Base-by-base conservation (phyloP, 306 rosid species). In the Astragalus membranaceus region DNA sequence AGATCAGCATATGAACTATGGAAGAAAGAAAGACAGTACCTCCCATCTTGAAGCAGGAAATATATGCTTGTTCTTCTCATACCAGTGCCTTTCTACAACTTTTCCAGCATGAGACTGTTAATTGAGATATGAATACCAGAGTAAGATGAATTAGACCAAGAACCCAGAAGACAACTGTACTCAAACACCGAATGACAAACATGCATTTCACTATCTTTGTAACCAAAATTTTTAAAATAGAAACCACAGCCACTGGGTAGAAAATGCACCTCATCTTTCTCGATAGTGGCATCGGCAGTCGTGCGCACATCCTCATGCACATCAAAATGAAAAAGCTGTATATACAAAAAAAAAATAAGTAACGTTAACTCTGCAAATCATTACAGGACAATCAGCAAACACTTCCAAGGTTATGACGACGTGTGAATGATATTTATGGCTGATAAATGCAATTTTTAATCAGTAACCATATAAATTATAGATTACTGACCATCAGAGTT, bases 21-120 rank as follows among this genome's bases (percentile, higher is more conserved):
- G 23, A 41, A 46, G 26, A 70, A 50, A 75, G 78, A 79, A 53
- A 53, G 53, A 41, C 16, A 33, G 44, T 33, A 88, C 97, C 96
- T 90, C 96, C 98, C 97, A 94, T 90, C 97, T 94, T 65, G 98
- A 94, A 75, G 98, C 97, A 43, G 97, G 98, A 75, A 90, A 94
- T 54, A 94, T 94, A 77, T 88, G 97, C 85, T 94, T 94, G 86
- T 94, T 90, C 89, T 88, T 94, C 80, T 94, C 98, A 63, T 90
- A 94, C 98, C 97, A 94, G 70, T 94, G 98, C 86, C 96, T 87
- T 85, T 90, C 95, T 14, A 90, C 98, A 68, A 94, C 98, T 72
- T 94, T 94, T 60, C 98, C 98, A 54, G 95, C 98, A 85, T 90
- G 98, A 62, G 97, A 94, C 98, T 94, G 86, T 64, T 17, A 53